Evolutionary conservation across 2,329 filamentous ascomycete species (phyloP), one percentile per base, ranked within the genome.

Genomic region (Penicillium sp.): DNA sequence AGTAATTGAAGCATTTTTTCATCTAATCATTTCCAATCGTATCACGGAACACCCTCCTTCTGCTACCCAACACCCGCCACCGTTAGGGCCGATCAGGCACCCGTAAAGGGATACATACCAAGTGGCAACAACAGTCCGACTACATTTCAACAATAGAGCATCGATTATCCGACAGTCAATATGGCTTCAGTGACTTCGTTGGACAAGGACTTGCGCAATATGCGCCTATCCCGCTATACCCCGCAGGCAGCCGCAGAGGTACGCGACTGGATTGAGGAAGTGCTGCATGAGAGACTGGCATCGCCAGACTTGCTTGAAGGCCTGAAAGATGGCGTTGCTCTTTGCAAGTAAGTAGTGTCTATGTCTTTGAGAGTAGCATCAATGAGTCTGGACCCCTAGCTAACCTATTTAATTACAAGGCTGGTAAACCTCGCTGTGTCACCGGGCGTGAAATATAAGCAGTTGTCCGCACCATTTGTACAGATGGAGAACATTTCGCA

Each of bases 401-500:
- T 73, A 51, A 72, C 55, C 51, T 34, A 50, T 58, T 47, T 39
- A 55, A 22, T 9, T 42, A 66, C 68, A 62, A 94, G 91, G 69
- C 86, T 97, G 50, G 84, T 90, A 68, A 97, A 96, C 70, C 81
- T 93, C 55, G 75, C 89, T 37, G 89, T 90, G 26, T 84, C 87
- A 16, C 89, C 90, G 0, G 88, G 88, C 32, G 84, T 96, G 76
- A 91, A 88, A 73, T 97, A 89, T 83, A 97, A 97, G 77, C 82
- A 88, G 70, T 96, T 92, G 1, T 78, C 86, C 39, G 97, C 97
- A 93, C 94, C 94, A 0, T 99, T 99, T 72, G 93, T 97, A 39
- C 94, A 99, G 76, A 97, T 97, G 92, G 94, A 99, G 75, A 99
- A 99, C 73, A 97, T 99, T 70, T 95, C 92, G 5, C 90, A 96